Conservation (phyloP, 306 rosid species). For the Cicer judaicum region DNA sequence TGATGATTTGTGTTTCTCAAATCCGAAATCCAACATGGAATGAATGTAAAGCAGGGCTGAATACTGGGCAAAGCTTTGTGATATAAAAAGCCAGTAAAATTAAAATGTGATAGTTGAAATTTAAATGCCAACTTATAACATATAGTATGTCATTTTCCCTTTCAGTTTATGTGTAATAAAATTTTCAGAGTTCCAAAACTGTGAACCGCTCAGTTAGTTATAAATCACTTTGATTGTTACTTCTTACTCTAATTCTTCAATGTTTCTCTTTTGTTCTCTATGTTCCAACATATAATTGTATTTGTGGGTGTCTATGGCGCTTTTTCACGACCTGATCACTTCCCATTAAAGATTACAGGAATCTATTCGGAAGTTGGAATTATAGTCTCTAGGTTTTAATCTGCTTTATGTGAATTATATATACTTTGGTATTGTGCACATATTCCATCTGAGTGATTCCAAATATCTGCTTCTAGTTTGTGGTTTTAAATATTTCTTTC, state of each 20-base stretch:
- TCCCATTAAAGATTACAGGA: not conserved
- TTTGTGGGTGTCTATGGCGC: not conserved
- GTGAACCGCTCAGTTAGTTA: too few relatives aligned
- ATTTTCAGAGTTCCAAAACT: too few relatives aligned
- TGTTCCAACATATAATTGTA: not conserved
- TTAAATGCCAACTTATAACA: not conserved
- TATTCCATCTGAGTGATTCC: conserved; percentile 16
- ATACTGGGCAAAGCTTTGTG: not conserved
- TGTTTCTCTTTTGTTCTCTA: too few relatives aligned
- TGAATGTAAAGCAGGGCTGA: not conserved
- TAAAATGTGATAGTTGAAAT: not conserved
- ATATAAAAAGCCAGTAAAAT: not conserved
- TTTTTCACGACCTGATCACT: conserved; percentile 5
- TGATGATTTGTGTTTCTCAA: conserved; percentile 3
- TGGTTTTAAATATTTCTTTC: conserved; percentile 37
- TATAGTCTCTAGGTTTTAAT: conserved; percentile 11
- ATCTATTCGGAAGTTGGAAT: conserved; percentile 1
- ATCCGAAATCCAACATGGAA: not conserved
- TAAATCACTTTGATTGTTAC: too few relatives aligned
- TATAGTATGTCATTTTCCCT: too few relatives aligned
- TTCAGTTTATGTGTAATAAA: too few relatives aligned
- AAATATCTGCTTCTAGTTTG: not conserved
- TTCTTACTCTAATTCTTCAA: too few relatives aligned
- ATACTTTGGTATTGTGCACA: not conserved
- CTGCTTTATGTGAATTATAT: conserved; percentile 13